Conservation (phyloP, 192 early-diverging fungal genomes). For the Linderina pennispora region DNA sequence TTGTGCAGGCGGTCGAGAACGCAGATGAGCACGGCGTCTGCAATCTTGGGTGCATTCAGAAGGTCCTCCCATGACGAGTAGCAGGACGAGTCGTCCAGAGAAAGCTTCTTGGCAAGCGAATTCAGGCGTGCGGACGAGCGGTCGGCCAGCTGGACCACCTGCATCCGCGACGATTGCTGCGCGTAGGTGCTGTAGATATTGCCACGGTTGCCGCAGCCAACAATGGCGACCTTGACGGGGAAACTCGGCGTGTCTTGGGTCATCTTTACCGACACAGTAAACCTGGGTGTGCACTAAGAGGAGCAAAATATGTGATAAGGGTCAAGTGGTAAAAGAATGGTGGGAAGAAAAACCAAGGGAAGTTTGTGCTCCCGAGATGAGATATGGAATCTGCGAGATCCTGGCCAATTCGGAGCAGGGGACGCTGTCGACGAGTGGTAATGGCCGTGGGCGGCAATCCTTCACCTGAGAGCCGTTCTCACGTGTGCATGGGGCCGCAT, state of each 20-base stretch:
- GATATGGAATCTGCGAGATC: too few relatives aligned
- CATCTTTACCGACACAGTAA: too few relatives aligned
- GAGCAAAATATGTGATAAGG: neutral
- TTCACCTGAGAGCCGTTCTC: too few relatives aligned
- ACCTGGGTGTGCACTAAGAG: too few relatives aligned
- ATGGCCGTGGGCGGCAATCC: too few relatives aligned
- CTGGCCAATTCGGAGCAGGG: too few relatives aligned
- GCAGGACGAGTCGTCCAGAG: neutral
- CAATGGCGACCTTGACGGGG: constrained; percentile 13
- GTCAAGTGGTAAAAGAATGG: neutral
- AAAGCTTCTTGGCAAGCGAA: constrained; percentile 3
- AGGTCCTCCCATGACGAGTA: constrained; percentile 8
- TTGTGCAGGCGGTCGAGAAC: constrained; percentile 48
- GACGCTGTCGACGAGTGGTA: too few relatives aligned
- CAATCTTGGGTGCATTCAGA: constrained; percentile 37
- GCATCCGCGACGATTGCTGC: constrained; percentile 9
- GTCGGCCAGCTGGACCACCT: constrained; percentile 52
- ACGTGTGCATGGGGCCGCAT: too few relatives aligned
- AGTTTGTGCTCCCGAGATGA: too few relatives aligned
- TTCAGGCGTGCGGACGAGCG: constrained; percentile 21
- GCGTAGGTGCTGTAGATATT: constrained; percentile 13
- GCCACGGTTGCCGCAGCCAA: constrained; percentile 10
- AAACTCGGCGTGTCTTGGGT: neutral
- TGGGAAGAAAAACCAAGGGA: too few relatives aligned
- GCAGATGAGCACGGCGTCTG: constrained; percentile 49